Conservation (phyloP, 208 protist species). For the Tritrichomonas foetus region DNA sequence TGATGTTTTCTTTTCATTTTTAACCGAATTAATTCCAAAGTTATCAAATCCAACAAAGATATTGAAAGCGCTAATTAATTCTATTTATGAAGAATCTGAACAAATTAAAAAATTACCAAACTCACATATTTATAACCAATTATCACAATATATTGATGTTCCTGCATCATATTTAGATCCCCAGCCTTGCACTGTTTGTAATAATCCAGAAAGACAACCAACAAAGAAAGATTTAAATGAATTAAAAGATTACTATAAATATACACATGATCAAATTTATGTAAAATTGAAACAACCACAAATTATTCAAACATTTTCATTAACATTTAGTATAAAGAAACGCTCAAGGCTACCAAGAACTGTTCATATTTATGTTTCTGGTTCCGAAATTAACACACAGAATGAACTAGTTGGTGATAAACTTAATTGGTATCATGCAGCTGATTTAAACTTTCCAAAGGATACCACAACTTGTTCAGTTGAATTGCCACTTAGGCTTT, state of each 20-base stretch:
- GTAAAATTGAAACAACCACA: background rate
- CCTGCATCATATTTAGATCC: background rate
- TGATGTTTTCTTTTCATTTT: background rate
- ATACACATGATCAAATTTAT: slow-evolving; percentile 9
- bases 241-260: background rate
- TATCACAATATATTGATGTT: background rate
- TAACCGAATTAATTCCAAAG: background rate
- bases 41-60: background rate
- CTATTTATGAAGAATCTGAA: background rate
- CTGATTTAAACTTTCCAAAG: background rate
- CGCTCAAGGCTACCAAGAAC: background rate
- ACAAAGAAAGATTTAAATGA: background rate
- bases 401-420: background rate
- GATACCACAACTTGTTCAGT: background rate
- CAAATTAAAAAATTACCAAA: background rate
- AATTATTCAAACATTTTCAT: background rate
- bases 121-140: background rate
- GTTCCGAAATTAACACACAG: background rate
- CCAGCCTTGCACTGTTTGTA: background rate
- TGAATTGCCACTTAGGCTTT: background rate
- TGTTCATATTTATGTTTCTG: background rate
- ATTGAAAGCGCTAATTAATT: background rate
- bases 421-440: background rate
- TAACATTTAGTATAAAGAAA: background rate
- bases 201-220: background rate